A percentile compares a stretch with the other conserved stretches of the same genome.
These are phyloP conservation scores for Peltaster fructicola DNA, from an alignment of 2,329 filamentous ascomycete genomes.

Conservation along the genomic window DNA sequence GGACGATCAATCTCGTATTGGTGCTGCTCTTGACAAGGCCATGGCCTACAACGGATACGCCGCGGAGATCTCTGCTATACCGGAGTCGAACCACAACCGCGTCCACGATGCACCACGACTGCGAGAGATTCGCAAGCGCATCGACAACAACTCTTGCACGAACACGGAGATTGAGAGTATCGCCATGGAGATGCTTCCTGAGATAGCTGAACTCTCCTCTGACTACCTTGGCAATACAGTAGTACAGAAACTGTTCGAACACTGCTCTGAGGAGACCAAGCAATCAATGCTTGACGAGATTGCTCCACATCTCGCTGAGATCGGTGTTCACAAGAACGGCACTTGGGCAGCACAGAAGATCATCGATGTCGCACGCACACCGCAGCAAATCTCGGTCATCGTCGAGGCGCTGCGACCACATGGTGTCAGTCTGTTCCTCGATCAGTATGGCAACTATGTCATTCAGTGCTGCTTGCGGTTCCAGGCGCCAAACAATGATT, in stretches of 20 bases:
- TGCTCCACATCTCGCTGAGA: constrained; percentile 81
- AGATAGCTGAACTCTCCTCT: constrained; percentile 84
- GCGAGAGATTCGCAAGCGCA: constrained; percentile 88
- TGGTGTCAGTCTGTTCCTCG: constrained; percentile 78
- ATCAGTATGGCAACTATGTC: constrained; percentile 98
- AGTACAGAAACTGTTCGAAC: constrained; percentile 97
- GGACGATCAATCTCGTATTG: constrained; percentile 59
- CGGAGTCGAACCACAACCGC: constrained; percentile 73
- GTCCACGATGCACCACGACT: constrained; percentile 88
- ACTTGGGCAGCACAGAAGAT: constrained; percentile 99
- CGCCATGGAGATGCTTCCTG: constrained; percentile 83
- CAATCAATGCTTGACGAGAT: constrained; percentile 84
- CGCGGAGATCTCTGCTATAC: constrained; percentile 74
- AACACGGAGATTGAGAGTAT: constrained; percentile 81
- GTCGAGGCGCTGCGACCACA: constrained; percentile 72
- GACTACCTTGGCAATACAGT: constrained; percentile 98
- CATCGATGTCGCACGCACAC: constrained; percentile 83
- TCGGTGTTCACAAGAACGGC: constrained; percentile 96
- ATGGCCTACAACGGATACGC: constrained; percentile 56
- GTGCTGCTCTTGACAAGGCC: constrained; percentile 54
- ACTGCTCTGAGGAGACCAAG: constrained; percentile 76
- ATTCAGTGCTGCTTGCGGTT: constrained; percentile 93
- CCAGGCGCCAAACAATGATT: constrained; percentile 73
- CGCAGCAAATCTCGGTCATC: constrained; percentile 66
- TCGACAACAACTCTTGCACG: constrained; percentile 83